Base-by-base conservation (phyloP, 2,329 filamentous ascomycete species). In the Emmonsia crescens region DNA sequence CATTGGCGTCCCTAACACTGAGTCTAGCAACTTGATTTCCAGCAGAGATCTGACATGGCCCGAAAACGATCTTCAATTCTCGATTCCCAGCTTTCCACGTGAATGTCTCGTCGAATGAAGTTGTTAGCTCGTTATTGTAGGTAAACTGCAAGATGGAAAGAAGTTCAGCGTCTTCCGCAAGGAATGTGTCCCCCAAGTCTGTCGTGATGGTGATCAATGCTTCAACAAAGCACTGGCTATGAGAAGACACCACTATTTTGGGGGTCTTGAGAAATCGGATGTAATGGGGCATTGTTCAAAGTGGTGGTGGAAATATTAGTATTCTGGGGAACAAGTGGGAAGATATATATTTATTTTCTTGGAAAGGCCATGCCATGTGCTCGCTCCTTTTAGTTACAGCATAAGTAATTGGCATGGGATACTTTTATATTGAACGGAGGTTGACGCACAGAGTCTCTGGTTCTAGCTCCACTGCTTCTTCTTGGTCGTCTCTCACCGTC, bases 261-360 rank as follows among this genome's bases (percentile, higher is more conserved):
- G 87, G 86, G 1, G 82, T 76, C 68, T 88, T 89, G 66, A 89
- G 78, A 67, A 89, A 88, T 64, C 86, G 85, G 68, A 89, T 78
- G 71, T 87, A 87, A 65, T 84, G 80, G 14, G 79, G 77, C 82
- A 83, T 84, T 19, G 5, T 66, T 61, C 31, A 19, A n/a, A 27
- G 36, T 27, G 27, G 36, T 36, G 68, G 31, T 54, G 75, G 76
- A 76, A 40, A 36, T 56, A 52, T 54, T 24, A 27, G 57, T 33
- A 5, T 54, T 12, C 36, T 21, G 19, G 16, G 19, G 9, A 36
- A 54, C 19, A 16, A 16, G 29, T 29, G 21, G 51, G 16, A 16
- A 33, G 27, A 36, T 33, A 54, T 36, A 54, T 33, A 51, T 46
- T 21, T 46, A 8, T 31, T 9, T 10, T 21, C 16, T 10, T 21